A percentile compares a stretch with the other conserved stretches of the same genome.
Conservation (phyloP, 176 grass and related monocot species). For the Aegilops tauschii region DNA sequence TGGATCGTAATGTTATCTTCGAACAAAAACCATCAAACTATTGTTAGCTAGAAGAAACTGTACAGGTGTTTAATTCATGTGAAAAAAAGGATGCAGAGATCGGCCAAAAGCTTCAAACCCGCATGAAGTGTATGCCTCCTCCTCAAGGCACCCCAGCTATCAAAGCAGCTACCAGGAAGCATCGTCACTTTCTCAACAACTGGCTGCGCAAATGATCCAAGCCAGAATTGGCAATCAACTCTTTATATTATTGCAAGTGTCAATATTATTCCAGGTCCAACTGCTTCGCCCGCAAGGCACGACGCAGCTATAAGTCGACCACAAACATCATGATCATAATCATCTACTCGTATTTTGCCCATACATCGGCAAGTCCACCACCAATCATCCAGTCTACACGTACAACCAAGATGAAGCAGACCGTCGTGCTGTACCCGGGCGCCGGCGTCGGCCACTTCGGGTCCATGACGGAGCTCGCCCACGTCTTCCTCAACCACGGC, state of each 20-base stretch:
- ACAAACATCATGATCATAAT: too few relatives aligned
- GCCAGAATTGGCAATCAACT: neutral
- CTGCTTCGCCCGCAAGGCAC: neutral
- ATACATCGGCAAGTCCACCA: neutral
- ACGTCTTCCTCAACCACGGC: neutral
- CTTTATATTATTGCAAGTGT: neutral
- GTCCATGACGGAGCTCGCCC: constrained; percentile 20
- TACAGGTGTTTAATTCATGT: neutral
- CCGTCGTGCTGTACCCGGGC: constrained; percentile 24
- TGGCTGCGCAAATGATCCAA: neutral
- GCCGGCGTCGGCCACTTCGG: constrained; percentile 7
- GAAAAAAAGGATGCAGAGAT: neutral
- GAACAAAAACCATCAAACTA: too few relatives aligned
- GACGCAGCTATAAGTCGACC: neutral
- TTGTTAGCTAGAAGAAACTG: too few relatives aligned
- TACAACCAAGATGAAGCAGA: constrained; percentile 5
- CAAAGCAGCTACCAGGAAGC: neutral
- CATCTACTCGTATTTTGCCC: neutral
- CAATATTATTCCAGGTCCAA: neutral
- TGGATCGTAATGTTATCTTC: too few relatives aligned
- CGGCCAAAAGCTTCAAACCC: neutral
- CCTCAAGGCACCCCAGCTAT: neutral
- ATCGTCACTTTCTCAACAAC: neutral
- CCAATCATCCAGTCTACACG: too few relatives aligned
- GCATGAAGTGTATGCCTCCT: neutral